Evolutionary conservation across 495 filamentous ascomycete species (phyloP), one percentile per base, ranked within the genome.

Genomic region (Podospora pseudopauciseta): DNA sequence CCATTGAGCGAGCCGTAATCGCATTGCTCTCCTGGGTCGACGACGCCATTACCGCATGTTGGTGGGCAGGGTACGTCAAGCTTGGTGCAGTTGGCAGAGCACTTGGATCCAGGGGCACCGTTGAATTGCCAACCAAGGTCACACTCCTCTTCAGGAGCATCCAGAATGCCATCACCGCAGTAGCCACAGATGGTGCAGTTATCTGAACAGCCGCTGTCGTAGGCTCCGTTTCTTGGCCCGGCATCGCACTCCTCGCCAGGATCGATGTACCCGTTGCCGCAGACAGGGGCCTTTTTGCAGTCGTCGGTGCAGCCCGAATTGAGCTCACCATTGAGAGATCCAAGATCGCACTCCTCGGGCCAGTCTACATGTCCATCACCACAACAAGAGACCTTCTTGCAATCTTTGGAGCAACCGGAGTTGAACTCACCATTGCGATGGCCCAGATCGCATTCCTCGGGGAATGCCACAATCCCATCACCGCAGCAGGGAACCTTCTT

Each of bases 181-280:
- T 70, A 73, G 53, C 66, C 71, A 66, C 71, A 73, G 44, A 73
- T 20, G 1, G 57, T 68, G 65, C 71, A 72, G 28, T 70, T 65
- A 9, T 44, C 60, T 9, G 71, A 63, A 59, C 71, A 72, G 26
- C 68, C 67, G 59, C 65, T 70, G 60, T 68, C 65, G 65, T 72
- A 64, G 32, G 65, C 67, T 1, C 71, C 71, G 39, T 72, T 72
- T 13, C 4, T 28, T 4, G 62, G 58, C 26, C 71, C 71, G 19
- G 68, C 71, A 39, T 73, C 71, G 32, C 71, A 73, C 56, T 73
- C 66, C 44, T 73, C 71, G 54, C 64, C 65, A 7, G 20, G n/a
- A 19, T 73, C 68, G 44, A 66, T 23, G n/a, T 60, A 56, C 27
- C 71, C 71, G 19, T 72, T 68, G 49, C 70, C 70, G 59, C 70